Conservation (phyloP, 2,329 filamentous ascomycete genomes). For the Trichoderma atroviride region DNA sequence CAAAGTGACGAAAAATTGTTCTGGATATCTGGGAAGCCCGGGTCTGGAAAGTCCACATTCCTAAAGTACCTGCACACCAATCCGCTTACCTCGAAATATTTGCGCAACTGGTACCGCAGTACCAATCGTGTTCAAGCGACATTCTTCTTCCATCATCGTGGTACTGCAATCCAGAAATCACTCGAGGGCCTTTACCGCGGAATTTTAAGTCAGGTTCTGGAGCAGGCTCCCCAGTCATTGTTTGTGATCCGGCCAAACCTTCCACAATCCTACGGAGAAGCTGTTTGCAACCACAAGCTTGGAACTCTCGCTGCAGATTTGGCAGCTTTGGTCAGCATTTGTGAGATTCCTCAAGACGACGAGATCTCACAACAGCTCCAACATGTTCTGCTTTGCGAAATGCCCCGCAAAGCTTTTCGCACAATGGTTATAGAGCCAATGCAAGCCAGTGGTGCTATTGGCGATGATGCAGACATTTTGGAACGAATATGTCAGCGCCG, state of each 20-base stretch:
- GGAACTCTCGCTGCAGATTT: background rate
- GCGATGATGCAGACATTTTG: background rate
- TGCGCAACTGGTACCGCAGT: background rate
- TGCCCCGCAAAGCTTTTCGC: background rate
- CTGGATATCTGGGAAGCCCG: conserved; percentile 15
- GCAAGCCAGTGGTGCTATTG: background rate
- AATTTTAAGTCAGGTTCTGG: conserved; percentile 6
- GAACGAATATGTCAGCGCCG: background rate
- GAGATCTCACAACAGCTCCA: background rate
- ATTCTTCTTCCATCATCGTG: conserved; percentile 22
- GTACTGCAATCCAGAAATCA: conserved; percentile 3
- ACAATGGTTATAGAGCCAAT: background rate
- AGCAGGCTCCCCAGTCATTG: background rate
- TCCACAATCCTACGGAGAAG: background rate
- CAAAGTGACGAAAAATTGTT: background rate
- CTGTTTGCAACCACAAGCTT: background rate
- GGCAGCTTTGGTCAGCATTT: background rate
- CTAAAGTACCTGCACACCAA: conserved; percentile 16
- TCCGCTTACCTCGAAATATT: background rate
- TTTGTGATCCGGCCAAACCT: background rate
- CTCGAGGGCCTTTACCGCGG: conserved; percentile 7
- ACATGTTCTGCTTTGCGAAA: background rate
- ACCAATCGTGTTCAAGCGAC: background rate
- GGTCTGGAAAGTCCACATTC: conserved; percentile 20
- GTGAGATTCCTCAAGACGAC: background rate